Percentiles rank a stretch among this genome's conserved stretches.
phyloP scores from a whole-genome alignment of 306 rosid species.

The Cotoneaster glaucophyllus region DNA sequence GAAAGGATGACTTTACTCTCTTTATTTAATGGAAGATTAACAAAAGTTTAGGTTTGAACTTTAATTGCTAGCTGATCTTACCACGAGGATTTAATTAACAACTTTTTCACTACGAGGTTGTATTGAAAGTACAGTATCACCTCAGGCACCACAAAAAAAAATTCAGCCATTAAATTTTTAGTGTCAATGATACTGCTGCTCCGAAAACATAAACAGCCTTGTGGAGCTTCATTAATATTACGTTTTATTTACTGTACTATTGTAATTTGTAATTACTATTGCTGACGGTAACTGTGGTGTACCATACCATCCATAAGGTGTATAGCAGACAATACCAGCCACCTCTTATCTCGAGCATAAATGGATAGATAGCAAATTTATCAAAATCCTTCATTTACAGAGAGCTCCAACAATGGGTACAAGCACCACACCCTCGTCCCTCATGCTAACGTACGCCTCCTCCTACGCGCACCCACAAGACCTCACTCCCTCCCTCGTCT shows the following conservation, averaged over 20 bases:
- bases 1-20: too few relatives aligned
- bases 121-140: too few relatives aligned
- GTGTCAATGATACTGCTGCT: too few relatives aligned
- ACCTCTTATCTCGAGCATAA: slow-evolving; percentile 16
- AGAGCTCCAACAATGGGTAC: slow-evolving; percentile 48
- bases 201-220: accelerated
- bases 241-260: not conserved
- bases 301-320: not conserved
- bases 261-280: too few relatives aligned
- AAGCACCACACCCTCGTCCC: slow-evolving; percentile 47
- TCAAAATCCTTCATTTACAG: not conserved
- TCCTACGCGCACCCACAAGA: slow-evolving; percentile 48
- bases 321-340: not conserved
- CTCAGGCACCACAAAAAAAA: too few relatives aligned
- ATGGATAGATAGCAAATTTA: slow-evolving; percentile 2
- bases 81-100: too few relatives aligned
- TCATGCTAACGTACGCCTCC: slow-evolving; percentile 49
- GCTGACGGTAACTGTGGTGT: not conserved
- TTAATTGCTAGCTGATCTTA: too few relatives aligned
- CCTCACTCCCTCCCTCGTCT: slow-evolving; percentile 40
- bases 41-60: too few relatives aligned
- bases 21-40: too few relatives aligned
- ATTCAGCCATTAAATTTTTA: too few relatives aligned
- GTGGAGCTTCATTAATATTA: too few relatives aligned
- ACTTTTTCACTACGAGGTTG: too few relatives aligned